Percentiles rank a stretch among this genome's conserved stretches.
These are phyloP conservation scores for Mycena galopus DNA, from an alignment of 768 basidiomycete genomes.

Conservation along the genomic window DNA sequence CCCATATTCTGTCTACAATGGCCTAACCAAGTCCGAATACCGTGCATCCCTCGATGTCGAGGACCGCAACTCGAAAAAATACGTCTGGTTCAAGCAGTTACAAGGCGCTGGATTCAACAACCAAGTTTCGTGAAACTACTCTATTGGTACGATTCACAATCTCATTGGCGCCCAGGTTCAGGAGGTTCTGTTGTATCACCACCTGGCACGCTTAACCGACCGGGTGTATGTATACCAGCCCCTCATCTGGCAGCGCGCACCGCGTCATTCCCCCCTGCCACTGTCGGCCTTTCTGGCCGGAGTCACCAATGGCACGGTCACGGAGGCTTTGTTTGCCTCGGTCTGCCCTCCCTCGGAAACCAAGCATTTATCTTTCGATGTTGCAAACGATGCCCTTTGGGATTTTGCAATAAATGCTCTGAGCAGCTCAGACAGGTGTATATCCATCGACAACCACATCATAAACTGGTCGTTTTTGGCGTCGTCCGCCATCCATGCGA, in stretches of 20 bases:
- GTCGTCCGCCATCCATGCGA: conserved; percentile 51
- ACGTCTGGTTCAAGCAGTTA: conserved; percentile 59
- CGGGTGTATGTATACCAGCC: conserved; percentile 61
- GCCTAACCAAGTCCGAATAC: conserved; percentile 47
- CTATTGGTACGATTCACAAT: conserved; percentile 23
- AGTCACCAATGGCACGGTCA: conserved; percentile 53
- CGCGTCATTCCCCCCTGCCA: conserved; percentile 55
- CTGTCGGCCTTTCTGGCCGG: conserved; percentile 59
- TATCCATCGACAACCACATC: conserved; percentile 59
- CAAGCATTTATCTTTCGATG: conserved; percentile 49
- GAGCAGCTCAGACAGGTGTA: conserved; percentile 51
- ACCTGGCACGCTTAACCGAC: conserved; percentile 54
- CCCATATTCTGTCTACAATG: conserved; percentile 54
- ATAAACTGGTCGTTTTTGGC: conserved; percentile 61
- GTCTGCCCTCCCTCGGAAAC: conserved; percentile 55
- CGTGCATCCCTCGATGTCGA: conserved; percentile 45
- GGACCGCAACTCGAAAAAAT: conserved; percentile 46
- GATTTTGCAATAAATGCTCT: conserved; percentile 50
- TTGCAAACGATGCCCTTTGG: conserved; percentile 50
- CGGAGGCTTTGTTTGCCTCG: conserved; percentile 51
- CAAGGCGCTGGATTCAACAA: conserved; percentile 66
- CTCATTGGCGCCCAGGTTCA: conserved; percentile 49
- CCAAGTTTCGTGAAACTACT: conserved; percentile 43
- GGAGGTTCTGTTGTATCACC: conserved; percentile 61
- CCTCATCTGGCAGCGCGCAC: conserved; percentile 56